Percentiles rank a stretch among this genome's conserved stretches.
phyloP scores from a whole-genome alignment of 805 yeast species.

The Yarrowia sp. region DNA sequence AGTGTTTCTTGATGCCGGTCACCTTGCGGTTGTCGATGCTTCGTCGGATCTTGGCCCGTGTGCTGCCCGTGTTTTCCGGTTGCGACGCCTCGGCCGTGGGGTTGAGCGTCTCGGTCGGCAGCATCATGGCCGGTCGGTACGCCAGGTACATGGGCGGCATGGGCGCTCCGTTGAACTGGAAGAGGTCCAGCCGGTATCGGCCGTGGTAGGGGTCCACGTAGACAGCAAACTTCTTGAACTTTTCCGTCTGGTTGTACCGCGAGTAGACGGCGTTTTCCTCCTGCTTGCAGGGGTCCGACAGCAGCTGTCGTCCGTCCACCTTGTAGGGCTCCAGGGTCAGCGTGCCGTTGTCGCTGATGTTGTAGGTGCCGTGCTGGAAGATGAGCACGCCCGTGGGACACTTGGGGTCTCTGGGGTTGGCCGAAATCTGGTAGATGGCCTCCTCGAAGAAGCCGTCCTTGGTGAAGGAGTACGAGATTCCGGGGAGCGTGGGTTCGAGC shows the following conservation, averaged over 20 bases:
- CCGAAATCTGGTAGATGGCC: slow-evolving; percentile 77
- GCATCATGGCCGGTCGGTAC: slow-evolving; percentile 93
- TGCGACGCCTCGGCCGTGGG: slow-evolving; percentile 63
- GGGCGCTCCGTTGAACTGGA: slow-evolving; percentile 73
- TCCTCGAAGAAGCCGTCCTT: slow-evolving; percentile 90
- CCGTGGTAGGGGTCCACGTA: slow-evolving; percentile 77
- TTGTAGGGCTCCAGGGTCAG: slow-evolving; percentile 72
- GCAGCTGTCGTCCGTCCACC: slow-evolving; percentile 91
- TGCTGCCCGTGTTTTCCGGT: slow-evolving; percentile 25
- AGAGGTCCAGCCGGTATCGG: slow-evolving; percentile 73
- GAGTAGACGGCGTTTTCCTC: slow-evolving; percentile 55
- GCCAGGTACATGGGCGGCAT: slow-evolving; percentile 86
- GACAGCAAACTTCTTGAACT: slow-evolving; percentile 64
- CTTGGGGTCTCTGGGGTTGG: slow-evolving; percentile 62
- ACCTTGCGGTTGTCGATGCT: slow-evolving; percentile 83
- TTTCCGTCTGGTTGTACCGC: slow-evolving; percentile 73
- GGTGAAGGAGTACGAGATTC: slow-evolving; percentile 90
- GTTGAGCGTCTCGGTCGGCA: slow-evolving; percentile 89
- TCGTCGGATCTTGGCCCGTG: slow-evolving; percentile 59
- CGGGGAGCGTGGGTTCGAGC: slow-evolving; percentile 95
- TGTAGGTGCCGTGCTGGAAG: slow-evolving; percentile 89
- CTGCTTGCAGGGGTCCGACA: slow-evolving; percentile 85
- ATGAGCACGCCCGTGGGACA: slow-evolving; percentile 85
- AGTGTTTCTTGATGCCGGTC: slow-evolving; percentile 57
- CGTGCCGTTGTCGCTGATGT: slow-evolving; percentile 66